Evolutionary conservation across 1,139 yeast species (phyloP).

Genomic region (Saccharomycopsis hybrid): DNA sequence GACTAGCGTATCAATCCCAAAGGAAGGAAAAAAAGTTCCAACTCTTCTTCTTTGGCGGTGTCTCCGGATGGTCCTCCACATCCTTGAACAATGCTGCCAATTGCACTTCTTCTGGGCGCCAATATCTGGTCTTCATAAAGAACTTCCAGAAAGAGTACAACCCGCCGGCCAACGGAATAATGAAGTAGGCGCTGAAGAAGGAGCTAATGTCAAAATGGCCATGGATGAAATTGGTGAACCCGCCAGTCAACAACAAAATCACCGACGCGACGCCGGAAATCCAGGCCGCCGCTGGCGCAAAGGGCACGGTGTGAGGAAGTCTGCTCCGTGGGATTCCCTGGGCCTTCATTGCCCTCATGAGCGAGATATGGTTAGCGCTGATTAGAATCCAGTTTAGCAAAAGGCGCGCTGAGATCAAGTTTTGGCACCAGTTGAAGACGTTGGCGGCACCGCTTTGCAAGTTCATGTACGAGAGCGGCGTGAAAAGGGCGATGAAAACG

Average conservation of each 20-base stretch:
- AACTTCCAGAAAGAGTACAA: neutral
- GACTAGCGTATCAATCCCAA: too few species aligned
- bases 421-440: neutral
- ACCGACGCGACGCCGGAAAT: slow-evolving; percentile 41
- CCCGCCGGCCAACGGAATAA: neutral
- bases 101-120: neutral
- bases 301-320: neutral
- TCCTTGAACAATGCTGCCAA: neutral
- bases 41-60: neutral
- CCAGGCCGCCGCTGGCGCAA: slow-evolving; percentile 33
- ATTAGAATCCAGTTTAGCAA: neutral
- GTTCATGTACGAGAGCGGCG: slow-evolving; percentile 47
- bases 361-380: neutral
- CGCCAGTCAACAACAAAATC: slow-evolving; percentile 29
- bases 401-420: neutral
- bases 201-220: neutral
- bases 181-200: neutral
- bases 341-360: neutral
- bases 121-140: neutral
- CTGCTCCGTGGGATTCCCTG: neutral
- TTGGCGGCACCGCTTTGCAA: neutral
- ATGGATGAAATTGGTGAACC: neutral
- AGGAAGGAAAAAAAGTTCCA: neutral
- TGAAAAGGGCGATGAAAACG: slow-evolving; percentile 49
- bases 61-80: neutral